Evolutionary conservation across 2,329 filamentous ascomycete species (phyloP).

Genomic region (Sarocladium strictum): DNA sequence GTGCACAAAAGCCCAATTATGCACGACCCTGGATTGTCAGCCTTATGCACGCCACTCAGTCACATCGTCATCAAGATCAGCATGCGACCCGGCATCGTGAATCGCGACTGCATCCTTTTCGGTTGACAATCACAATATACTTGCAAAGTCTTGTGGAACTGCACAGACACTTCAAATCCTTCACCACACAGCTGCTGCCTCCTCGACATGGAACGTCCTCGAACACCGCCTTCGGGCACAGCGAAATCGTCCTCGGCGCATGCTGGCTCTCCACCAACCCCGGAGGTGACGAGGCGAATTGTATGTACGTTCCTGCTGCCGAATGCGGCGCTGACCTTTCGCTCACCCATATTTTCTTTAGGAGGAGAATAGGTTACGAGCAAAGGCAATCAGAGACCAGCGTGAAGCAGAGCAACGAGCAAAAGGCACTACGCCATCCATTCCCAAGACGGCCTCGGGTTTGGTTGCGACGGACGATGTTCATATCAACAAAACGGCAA

Average conservation of each 20-base stretch:
- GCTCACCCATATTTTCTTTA: slow-evolving; percentile 25
- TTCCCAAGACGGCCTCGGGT: slow-evolving; percentile 53
- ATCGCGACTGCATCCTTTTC: background rate
- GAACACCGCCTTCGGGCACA: slow-evolving; percentile 9
- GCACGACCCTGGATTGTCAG: background rate
- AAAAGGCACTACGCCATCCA: slow-evolving; percentile 32
- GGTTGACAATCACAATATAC: background rate
- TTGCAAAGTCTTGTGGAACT: too few species aligned
- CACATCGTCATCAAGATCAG: background rate
- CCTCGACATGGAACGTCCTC: slow-evolving; percentile 6
- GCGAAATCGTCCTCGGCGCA: background rate
- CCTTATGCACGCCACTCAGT: background rate
- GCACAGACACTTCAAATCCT: background rate
- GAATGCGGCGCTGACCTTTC: background rate
- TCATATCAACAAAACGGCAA: slow-evolving; percentile 38
- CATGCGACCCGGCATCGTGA: background rate
- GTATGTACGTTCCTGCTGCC: slow-evolving; percentile 2
- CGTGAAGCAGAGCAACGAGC: slow-evolving; percentile 57
- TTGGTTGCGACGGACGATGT: slow-evolving; percentile 66
- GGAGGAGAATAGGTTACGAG: slow-evolving; percentile 83
- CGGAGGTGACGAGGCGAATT: slow-evolving; percentile 12
- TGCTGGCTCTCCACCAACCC: slow-evolving; percentile 11
- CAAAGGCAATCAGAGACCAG: slow-evolving; percentile 78
- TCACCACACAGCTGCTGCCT: background rate
- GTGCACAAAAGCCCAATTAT: background rate